Evolutionary conservation across 805 yeast genomes (phyloP).

Genomic region (Candida xyloterini): DNA sequence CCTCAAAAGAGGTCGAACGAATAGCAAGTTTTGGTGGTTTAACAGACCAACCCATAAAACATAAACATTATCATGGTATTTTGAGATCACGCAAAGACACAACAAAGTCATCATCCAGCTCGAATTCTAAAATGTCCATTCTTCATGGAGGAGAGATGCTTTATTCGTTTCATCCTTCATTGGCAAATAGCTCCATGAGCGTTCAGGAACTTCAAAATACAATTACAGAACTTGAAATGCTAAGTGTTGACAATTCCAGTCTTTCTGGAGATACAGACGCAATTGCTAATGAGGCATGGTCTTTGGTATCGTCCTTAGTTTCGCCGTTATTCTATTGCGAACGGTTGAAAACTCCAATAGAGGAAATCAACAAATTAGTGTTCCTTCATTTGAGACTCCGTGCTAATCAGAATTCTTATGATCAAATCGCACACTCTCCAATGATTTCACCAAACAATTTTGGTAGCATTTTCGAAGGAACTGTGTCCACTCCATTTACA

Average conservation of each 20-base stretch:
- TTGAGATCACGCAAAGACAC: conserved; percentile 32
- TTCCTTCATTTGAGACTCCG: conserved; percentile 32
- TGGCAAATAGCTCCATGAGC: conserved; percentile 24
- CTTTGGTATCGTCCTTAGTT: conserved; percentile 39
- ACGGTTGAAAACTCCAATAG: conserved; percentile 49
- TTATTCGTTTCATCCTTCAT: conserved; percentile 36
- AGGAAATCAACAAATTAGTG: conserved; percentile 52
- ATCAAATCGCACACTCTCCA: conserved; percentile 11
- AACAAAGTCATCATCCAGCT: conserved; percentile 36
- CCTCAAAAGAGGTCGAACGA: conserved; percentile 33
- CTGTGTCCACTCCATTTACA: conserved; percentile 12
- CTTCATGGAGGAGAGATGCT: conserved; percentile 34
- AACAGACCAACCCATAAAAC: conserved; percentile 13
- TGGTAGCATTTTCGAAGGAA: neutral
- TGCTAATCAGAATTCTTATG: conserved; percentile 9
- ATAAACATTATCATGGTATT: conserved; percentile 31
- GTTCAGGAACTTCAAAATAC: conserved; percentile 31
- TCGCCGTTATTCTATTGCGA: conserved; percentile 50
- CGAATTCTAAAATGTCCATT: conserved; percentile 34
- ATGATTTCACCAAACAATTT: conserved; percentile 8
- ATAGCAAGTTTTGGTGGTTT: conserved; percentile 25
- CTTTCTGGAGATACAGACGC: conserved; percentile 36
- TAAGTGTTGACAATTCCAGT: conserved; percentile 27
- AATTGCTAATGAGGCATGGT: conserved; percentile 50
- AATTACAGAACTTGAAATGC: conserved; percentile 29